Conservation (phyloP, 768 basidiomycete species). For the Amanita jacksonii region DNA sequence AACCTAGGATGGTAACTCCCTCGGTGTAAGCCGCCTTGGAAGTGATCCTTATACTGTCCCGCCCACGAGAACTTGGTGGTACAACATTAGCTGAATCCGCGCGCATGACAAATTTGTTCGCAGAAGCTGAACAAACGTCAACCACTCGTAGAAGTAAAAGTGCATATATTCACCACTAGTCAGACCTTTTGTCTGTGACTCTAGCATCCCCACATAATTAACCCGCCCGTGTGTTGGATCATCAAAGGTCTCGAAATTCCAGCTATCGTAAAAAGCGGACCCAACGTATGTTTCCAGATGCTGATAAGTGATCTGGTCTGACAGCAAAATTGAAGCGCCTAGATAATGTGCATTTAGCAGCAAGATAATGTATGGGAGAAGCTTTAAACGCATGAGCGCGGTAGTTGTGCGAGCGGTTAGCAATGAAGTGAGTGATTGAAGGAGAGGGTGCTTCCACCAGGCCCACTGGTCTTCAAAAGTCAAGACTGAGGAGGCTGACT, state of each 20-base stretch:
- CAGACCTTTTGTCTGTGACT: slow-evolving; percentile 33
- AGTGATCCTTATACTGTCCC: slow-evolving; percentile 46
- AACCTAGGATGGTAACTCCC: slow-evolving; percentile 38
- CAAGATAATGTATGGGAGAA: too few species aligned
- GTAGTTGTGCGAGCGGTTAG: too few species aligned
- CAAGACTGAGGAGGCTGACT: too few species aligned
- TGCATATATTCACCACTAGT: slow-evolving; percentile 30
- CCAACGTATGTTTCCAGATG: slow-evolving; percentile 17
- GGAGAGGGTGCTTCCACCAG: too few species aligned
- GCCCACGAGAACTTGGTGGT: slow-evolving; percentile 29
- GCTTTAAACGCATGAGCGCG: too few species aligned
- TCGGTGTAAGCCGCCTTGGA: slow-evolving; percentile 37
- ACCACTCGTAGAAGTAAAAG: not conserved
- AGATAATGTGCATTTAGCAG: too few species aligned
- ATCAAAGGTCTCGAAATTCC: slow-evolving; percentile 37
- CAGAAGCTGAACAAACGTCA: slow-evolving; percentile 19
- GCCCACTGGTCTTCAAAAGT: too few species aligned
- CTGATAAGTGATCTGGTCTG: not conserved
- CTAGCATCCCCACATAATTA: slow-evolving; percentile 40
- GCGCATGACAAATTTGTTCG: slow-evolving; percentile 46
- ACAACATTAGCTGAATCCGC: slow-evolving; percentile 37
- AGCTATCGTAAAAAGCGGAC: slow-evolving; percentile 34
- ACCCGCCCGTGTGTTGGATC: slow-evolving; percentile 65
- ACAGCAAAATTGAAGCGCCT: too few species aligned
- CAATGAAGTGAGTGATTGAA: too few species aligned